Base-by-base conservation (phyloP, 345 rosid genomes). In the Nephelium lappaceum region DNA sequence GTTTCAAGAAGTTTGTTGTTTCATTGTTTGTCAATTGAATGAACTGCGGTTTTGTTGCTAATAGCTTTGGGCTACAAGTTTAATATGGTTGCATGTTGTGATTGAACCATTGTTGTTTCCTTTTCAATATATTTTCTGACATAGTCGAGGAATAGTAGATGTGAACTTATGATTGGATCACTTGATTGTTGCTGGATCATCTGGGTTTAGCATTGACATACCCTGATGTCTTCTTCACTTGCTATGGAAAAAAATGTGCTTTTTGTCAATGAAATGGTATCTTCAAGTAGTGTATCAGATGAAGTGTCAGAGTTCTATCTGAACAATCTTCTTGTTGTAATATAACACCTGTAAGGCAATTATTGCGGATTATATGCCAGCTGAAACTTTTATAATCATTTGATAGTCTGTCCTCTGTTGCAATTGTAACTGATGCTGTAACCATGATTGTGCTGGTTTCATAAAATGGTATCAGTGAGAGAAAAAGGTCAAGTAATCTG, bases 401-500 rank as follows among this genome's bases (percentile, higher is more conserved):
- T 19, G 9, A 45, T 62, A 25, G 45, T 63, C 43, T 74, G 45
- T 58, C 61, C 10, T 24, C 7, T 38, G 8, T 73, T 36, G 18
- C 19, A 8, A 27, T 57, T 8, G 64, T 19, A n/a, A 36, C n/a
- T 31, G 47, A 55, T 19, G 12, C 25, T n/a, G 12, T 11, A 9
- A n/a, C 53, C 6, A 12, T 11, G 2, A 10, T 74, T 8, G 12
- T 11, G 61, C 49, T 63, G 61, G 24, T 74, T 47, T 27, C 77
- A 43, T 25, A 38, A 42, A 24, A 16, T 25, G 18, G 31, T 21
- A 41, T 3, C 15, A 18, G 10, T 14, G 42, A 6, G 42, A 64
- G 9, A 5, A 63, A 64, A 39, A 72, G 62, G 41, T 71, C 15
- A 57, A 72, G 51, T 73, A n/a, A 16, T 39, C 21, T 71, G 39